Percentiles rank a stretch among this genome's conserved stretches.
Conservation (phyloP, 2,329 filamentous ascomycete genomes). For the Biscogniauxia marginata region DNA sequence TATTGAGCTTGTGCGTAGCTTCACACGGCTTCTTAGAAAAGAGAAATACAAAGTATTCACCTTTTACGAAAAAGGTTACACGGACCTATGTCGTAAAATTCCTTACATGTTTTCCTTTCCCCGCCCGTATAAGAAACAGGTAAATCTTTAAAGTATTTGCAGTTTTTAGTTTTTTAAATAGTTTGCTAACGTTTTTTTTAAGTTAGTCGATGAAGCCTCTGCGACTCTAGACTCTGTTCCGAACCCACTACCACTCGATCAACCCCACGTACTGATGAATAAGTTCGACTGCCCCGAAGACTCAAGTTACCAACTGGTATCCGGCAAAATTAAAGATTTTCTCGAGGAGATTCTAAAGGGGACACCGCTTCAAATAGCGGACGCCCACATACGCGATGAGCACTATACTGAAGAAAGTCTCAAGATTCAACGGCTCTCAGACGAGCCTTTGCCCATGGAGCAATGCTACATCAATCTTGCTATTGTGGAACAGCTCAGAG, state of each 20-base stretch:
- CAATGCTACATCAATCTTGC: conserved; percentile 10
- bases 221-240: conserved; percentile 1
- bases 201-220: conserved; percentile 1
- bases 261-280: conserved; percentile 3
- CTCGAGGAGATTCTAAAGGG: no score
- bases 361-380: neutral
- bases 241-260: neutral
- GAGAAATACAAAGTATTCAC: neutral
- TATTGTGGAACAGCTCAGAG: neutral
- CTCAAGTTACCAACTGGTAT: neutral
- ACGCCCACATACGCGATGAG: neutral
- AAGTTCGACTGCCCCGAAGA: conserved; percentile 3
- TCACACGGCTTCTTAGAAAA: no score
- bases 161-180: neutral
- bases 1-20: neutral
- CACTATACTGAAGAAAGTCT: neutral
- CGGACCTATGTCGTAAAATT: neutral
- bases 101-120: neutral
- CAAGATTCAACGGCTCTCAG: conserved; percentile 5
- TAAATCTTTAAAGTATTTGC: no score
- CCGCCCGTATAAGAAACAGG: neutral
- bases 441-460: conserved; percentile 3
- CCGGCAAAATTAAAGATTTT: no score
- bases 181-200: neutral
- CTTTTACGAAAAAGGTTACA: conserved; percentile 6